Conservation (phyloP, 1,284 basidiomycete genomes). For the Malassezia caprae region DNA sequence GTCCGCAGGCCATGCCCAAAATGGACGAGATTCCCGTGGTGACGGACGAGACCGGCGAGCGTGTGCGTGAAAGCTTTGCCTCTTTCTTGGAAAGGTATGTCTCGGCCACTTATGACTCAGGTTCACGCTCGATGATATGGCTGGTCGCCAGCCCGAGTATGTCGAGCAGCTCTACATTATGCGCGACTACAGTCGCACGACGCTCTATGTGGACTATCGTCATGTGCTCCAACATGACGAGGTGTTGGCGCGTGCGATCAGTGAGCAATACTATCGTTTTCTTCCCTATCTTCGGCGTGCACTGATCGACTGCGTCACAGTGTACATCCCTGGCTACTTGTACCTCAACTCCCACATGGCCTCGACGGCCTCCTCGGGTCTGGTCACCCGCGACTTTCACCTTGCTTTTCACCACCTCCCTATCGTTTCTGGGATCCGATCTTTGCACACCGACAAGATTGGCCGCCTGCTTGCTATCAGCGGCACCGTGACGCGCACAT, state of each 20-base stretch:
- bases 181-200: slow-evolving; percentile 83
- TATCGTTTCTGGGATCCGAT: slow-evolving; percentile 86
- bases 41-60: slow-evolving; percentile 82
- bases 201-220: slow-evolving; percentile 87
- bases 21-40: slow-evolving; percentile 64
- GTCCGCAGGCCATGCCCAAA: slow-evolving; percentile 27
- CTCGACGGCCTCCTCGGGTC: slow-evolving; percentile 59
- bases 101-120: neutral
- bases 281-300: slow-evolving; percentile 85
- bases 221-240: slow-evolving; percentile 84
- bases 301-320: slow-evolving; percentile 73
- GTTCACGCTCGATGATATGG: neutral
- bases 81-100: slow-evolving; percentile 78
- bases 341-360: slow-evolving; percentile 63
- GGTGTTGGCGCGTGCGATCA: slow-evolving; percentile 80
- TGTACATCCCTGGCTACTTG: slow-evolving; percentile 81
- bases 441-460: slow-evolving; percentile 55
- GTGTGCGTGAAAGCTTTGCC: slow-evolving; percentile 78
- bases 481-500: slow-evolving; percentile 74
- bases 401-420: slow-evolving; percentile 95
- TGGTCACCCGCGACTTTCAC: slow-evolving; percentile 83
- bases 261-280: slow-evolving; percentile 91
- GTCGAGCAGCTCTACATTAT: slow-evolving; percentile 84
- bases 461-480: slow-evolving; percentile 40
- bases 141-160: slow-evolving; percentile 54